Conservation (phyloP, 2,329 filamentous ascomycete species). For the Exophiala calicioides region DNA sequence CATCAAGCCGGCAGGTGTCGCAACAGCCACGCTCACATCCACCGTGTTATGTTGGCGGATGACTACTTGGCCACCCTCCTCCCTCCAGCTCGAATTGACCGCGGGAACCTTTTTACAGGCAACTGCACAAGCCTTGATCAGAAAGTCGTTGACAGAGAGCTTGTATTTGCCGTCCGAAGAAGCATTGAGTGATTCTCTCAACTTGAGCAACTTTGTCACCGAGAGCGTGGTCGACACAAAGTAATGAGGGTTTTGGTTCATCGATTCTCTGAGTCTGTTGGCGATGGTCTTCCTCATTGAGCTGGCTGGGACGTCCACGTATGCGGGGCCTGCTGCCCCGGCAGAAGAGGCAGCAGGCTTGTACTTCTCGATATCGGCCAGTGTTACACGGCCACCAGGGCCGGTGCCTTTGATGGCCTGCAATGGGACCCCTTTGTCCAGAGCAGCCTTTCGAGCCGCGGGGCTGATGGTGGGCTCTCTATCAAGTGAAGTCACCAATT, state of each 20-base stretch:
- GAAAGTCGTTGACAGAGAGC: slow-evolving; percentile 99
- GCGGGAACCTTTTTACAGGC: slow-evolving; percentile 91
- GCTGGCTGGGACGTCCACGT: slow-evolving; percentile 79
- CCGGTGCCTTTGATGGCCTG: slow-evolving; percentile 83
- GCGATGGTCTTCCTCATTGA: slow-evolving; percentile 99
- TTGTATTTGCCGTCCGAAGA: slow-evolving; percentile 92
- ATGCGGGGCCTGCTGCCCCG: slow-evolving; percentile 62
- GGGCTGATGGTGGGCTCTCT: slow-evolving; percentile 73
- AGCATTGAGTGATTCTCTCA: slow-evolving; percentile 88
- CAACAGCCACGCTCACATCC: slow-evolving; percentile 93
- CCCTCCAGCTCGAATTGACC: slow-evolving; percentile 91
- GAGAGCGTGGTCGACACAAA: slow-evolving; percentile 91
- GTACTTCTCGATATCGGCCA: slow-evolving; percentile 90
- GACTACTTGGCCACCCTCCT: slow-evolving; percentile 70
- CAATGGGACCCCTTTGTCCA: slow-evolving; percentile 79
- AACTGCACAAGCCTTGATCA: slow-evolving; percentile 90
- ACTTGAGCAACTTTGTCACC: slow-evolving; percentile 91
- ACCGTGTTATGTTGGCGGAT: slow-evolving; percentile 93
- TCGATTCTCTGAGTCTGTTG: slow-evolving; percentile 81
- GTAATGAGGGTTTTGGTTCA: slow-evolving; percentile 96
- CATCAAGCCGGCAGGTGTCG: slow-evolving; percentile 90
- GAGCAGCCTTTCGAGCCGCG: slow-evolving; percentile 76
- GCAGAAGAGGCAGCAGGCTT: slow-evolving; percentile 55
- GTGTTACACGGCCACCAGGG: slow-evolving; percentile 81
- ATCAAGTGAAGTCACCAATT: slow-evolving; percentile 79